These are phyloP conservation scores for Diaporthe nobilis DNA, from an alignment of 2,329 filamentous ascomycete genomes.

Conservation along the genomic window DNA sequence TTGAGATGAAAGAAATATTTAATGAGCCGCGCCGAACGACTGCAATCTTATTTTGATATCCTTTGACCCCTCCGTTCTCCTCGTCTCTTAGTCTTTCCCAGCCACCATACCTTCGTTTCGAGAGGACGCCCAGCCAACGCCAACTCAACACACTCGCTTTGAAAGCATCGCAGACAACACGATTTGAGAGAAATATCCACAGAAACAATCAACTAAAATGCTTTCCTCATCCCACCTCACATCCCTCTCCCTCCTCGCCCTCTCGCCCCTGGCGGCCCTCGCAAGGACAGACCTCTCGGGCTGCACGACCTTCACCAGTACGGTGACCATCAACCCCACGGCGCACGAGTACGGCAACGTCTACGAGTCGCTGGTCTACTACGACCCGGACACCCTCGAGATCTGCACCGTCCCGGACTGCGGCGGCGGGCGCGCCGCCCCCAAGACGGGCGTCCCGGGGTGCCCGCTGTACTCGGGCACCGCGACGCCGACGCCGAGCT, in stretches of 20 bases:
- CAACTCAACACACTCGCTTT: background rate
- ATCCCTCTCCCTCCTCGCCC: constrained; percentile 36
- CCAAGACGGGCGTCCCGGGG: constrained; percentile 74
- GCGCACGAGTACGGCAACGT: constrained; percentile 49
- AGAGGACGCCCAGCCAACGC: background rate
- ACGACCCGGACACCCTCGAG: constrained; percentile 74
- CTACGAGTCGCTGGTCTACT: constrained; percentile 67
- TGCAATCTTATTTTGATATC: background rate
- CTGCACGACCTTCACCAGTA: constrained; percentile 57
- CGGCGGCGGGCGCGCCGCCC: constrained; percentile 75
- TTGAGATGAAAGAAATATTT: constrained; percentile 14
- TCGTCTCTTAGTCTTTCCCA: background rate
- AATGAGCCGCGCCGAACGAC: background rate
- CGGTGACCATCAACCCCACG: constrained; percentile 29
- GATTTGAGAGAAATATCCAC: background rate
- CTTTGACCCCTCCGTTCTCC: background rate
- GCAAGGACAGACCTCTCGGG: constrained; percentile 62
- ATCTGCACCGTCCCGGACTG: constrained; percentile 76
- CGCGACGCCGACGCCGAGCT: constrained; percentile 66
- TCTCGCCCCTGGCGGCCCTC: constrained; percentile 43
- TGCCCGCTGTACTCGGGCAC: constrained; percentile 70
- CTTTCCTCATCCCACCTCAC: background rate
- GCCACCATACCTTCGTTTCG: background rate
- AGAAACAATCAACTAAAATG: background rate
- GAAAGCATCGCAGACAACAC: background rate